Percentiles rank a stretch among this genome's conserved stretches.
phyloP scores from a whole-genome alignment of 768 basidiomycete species.

The Tricholoma bakamatsutake region DNA sequence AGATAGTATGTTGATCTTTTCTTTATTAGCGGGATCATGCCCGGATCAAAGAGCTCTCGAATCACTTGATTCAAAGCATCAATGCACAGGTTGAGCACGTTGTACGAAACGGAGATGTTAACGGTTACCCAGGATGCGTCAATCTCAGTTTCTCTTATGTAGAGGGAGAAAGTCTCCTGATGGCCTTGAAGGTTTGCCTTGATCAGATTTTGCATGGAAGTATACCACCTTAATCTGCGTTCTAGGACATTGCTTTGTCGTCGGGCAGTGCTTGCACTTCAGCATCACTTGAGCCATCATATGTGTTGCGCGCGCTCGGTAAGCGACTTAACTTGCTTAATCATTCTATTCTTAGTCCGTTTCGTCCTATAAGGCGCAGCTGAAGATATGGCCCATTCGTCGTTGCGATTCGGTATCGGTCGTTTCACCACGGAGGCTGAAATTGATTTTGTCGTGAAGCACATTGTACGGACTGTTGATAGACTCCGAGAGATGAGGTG shows the following conservation, averaged over 20 bases:
- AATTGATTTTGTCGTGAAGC: constrained; percentile 87
- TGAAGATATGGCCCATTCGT: constrained; percentile 99
- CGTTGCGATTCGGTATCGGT: constrained; percentile 94
- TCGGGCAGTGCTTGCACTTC: constrained; percentile 99
- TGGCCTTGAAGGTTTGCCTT: constrained; percentile 84
- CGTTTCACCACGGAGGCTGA: constrained; percentile 98
- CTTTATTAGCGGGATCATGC: constrained; percentile 66
- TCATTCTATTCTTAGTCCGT: not conserved
- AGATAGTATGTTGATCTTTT: constrained; percentile 15
- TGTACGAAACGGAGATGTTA: constrained; percentile 86
- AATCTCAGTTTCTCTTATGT: constrained; percentile 96
- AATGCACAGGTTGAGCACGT: constrained; percentile 84
- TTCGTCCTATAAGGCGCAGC: constrained; percentile 59
- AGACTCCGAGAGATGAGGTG: constrained; percentile 91
- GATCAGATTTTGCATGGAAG: not conserved
- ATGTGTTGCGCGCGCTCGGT: constrained; percentile 94
- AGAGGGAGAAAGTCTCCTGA: constrained; percentile 93
- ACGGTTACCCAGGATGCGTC: constrained; percentile 94
- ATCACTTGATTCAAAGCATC: constrained; percentile 78
- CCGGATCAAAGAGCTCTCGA: constrained; percentile 66
- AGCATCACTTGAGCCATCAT: constrained; percentile 96
- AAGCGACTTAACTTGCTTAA: constrained; percentile 9
- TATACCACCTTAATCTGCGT: constrained; percentile 3
- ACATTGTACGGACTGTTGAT: constrained; percentile 83
- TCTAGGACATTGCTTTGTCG: constrained; percentile 90